Evolutionary conservation across 306 rosid genomes (phyloP), one percentile per base, ranked within the genome.

Genomic region (Sechiopsis laciniata): DNA sequence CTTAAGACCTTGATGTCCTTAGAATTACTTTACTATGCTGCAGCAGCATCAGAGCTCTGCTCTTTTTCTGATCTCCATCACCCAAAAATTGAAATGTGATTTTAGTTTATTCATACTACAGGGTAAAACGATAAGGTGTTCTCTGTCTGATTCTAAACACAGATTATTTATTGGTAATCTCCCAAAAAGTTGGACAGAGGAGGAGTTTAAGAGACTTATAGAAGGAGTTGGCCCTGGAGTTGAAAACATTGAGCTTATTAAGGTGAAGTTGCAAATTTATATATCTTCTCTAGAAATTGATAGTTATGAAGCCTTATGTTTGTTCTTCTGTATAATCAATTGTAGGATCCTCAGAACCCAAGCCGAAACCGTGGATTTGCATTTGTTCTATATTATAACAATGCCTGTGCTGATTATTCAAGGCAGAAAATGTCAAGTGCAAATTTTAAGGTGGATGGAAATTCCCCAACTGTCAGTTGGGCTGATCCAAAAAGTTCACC

Each of bases 341-440:
- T 79, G 58, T 84, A 94, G 97, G 99, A 95, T 84, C 95, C 96
- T 73, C 96, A 83, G 79, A 89, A 84, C 87, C 80, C 88, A 29
- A 84, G 80, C 73, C 83, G 88, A 86, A 95, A 91, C 77, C 99
- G 99, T 53, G 99, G 99, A 50, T 91, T 95, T 83, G 97, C 97
- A 59, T 95, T 95, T 80, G 97, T 95, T 82, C 77, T 91, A 83
- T 95, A 95, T 79, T 86, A 88, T 85, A 95, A 95, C 70, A 91
- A 95, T 82, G 99, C 99, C 5, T 95, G 99, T 74, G 99, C 99
- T 63, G 97, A 95, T 83, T 91, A 89, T 89, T 91, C 99, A 54
- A 85, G 99, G 78, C 96, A 89, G 82, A 91, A 88, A 78, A 95
- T 95, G 99, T 60, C 86, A 22, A 89, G 60, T 80, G 70, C 78